phyloP scores from a whole-genome alignment of 2,329 filamentous ascomycete genomes.

The Purpureocillium lavendulum region DNA sequence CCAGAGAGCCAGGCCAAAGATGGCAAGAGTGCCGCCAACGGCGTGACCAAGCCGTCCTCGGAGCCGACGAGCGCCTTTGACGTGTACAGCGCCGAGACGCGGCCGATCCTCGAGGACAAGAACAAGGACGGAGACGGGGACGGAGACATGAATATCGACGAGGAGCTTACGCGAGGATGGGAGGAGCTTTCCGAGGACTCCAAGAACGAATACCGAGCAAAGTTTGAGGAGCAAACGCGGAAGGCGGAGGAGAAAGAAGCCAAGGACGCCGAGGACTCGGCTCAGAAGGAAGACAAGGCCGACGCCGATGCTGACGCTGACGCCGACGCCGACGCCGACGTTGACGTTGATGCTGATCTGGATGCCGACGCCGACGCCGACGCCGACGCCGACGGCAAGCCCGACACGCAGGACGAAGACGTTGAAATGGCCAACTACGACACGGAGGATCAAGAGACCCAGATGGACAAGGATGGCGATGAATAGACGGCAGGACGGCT shows the following conservation, averaged over 20 bases:
- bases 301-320: slow-evolving; percentile 8
- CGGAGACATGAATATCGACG: slow-evolving; percentile 34
- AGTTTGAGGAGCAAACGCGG: slow-evolving; percentile 17
- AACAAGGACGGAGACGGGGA: slow-evolving; percentile 31
- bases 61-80: slow-evolving; percentile 42
- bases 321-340: slow-evolving; percentile 5
- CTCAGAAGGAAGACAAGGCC: slow-evolving; percentile 8
- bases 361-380: slow-evolving; percentile 13
- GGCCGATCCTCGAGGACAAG: slow-evolving; percentile 34
- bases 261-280: slow-evolving; percentile 15
- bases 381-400: slow-evolving; percentile 16
- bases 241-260: slow-evolving; percentile 16
- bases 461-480: slow-evolving; percentile 23
- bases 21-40: slow-evolving; percentile 23
- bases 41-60: slow-evolving; percentile 31
- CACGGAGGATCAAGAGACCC: slow-evolving; percentile 30
- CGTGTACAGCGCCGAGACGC: slow-evolving; percentile 43
- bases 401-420: slow-evolving; percentile 34
- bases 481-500: slow-evolving; percentile 11
- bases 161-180: slow-evolving; percentile 47
- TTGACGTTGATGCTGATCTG: slow-evolving; percentile 7
- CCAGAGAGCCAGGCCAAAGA: slow-evolving; percentile 20
- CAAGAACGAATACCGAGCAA: slow-evolving; percentile 39
- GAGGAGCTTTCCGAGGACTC: slow-evolving; percentile 40
- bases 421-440: slow-evolving; percentile 41